Evolutionary conservation across 1,284 basidiomycete species (phyloP).

Genomic region (Coniophora puteana): DNA sequence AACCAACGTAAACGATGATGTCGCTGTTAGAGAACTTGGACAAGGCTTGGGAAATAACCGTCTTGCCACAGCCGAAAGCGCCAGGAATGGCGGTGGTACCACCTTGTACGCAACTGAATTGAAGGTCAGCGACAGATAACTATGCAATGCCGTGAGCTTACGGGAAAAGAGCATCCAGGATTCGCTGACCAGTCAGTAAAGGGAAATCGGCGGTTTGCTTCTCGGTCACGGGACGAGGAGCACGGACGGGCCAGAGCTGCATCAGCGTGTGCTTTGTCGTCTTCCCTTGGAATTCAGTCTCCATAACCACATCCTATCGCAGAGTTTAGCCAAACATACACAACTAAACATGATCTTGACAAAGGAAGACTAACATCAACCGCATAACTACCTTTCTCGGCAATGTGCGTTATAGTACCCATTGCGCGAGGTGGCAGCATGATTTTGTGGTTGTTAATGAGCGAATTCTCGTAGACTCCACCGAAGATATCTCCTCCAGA

Average conservation of each 20-base stretch:
- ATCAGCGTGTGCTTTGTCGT: slow-evolving; percentile 93
- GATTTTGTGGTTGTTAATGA: slow-evolving; percentile 96
- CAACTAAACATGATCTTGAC: slow-evolving; percentile 3
- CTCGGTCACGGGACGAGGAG: slow-evolving; percentile 91
- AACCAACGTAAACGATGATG: slow-evolving; percentile 99
- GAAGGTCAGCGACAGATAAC: slow-evolving; percentile 5
- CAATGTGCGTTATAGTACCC: slow-evolving; percentile 92
- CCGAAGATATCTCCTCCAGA: slow-evolving; percentile 97
- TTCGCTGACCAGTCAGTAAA: slow-evolving; percentile 94
- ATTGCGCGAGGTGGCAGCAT: slow-evolving; percentile 93
- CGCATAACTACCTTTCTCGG: slow-evolving; percentile 92
- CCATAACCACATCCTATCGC: slow-evolving; percentile 85
- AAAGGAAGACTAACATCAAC: slow-evolving; percentile 75
- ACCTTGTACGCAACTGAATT: slow-evolving; percentile 88
- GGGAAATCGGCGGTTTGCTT: slow-evolving; percentile 94
- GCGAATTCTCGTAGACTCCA: slow-evolving; percentile 93
- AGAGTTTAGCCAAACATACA: slow-evolving; percentile 3
- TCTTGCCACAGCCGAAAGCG: slow-evolving; percentile 98
- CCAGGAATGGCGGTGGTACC: slow-evolving; percentile 99
- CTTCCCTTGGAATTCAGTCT: slow-evolving; percentile 98
- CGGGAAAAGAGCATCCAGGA: slow-evolving; percentile 97
- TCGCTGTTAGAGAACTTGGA: slow-evolving; percentile 99
- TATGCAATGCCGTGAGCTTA: slow-evolving; percentile 37
- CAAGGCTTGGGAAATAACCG: slow-evolving; percentile 94
- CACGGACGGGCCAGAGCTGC: slow-evolving; percentile 99